Percentiles rank a stretch among this genome's conserved stretches.
Conservation (phyloP, 306 rosid genomes). For the Cyclanthera cordifolia region DNA sequence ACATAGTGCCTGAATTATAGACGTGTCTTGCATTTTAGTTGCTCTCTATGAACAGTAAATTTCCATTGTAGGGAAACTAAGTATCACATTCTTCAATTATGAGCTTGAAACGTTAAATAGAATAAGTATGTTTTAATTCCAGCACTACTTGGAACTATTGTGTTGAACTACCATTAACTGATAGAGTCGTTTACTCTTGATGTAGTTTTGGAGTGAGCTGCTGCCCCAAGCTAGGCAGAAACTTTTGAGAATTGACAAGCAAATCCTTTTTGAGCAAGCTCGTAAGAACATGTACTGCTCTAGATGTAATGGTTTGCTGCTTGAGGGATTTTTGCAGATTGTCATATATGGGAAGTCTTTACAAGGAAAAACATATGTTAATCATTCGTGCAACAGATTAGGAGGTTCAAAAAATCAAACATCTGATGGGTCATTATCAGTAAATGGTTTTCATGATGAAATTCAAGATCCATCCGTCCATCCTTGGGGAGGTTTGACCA, state of each 20-base stretch:
- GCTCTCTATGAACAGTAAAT: neutral
- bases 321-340: conserved; percentile 94
- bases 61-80: neutral
- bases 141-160: neutral
- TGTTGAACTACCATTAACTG: conserved; percentile 13
- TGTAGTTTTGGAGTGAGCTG: conserved; percentile 87
- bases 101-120: neutral
- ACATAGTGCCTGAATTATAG: neutral
- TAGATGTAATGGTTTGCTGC: conserved; percentile 94
- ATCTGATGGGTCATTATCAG: conserved; percentile 32
- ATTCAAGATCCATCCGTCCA: conserved; percentile 80
- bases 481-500: conserved; percentile 98
- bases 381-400: conserved; percentile 35
- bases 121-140: neutral
- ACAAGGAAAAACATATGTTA: conserved; percentile 48
- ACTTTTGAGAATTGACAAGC: conserved; percentile 89
- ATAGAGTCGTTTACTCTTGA: conserved; percentile 20
- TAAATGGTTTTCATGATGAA: conserved; percentile 59
- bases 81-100: neutral
- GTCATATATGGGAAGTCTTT: conserved; percentile 84
- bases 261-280: conserved; percentile 92
- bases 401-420: conserved; percentile 42
- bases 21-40: neutral
- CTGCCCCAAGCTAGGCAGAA: conserved; percentile 57
- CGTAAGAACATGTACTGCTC: conserved; percentile 99